These are phyloP conservation scores for Pilasporangium apinafurcum DNA, from an alignment of 352 stramenopile species.

Conservation along the genomic window DNA sequence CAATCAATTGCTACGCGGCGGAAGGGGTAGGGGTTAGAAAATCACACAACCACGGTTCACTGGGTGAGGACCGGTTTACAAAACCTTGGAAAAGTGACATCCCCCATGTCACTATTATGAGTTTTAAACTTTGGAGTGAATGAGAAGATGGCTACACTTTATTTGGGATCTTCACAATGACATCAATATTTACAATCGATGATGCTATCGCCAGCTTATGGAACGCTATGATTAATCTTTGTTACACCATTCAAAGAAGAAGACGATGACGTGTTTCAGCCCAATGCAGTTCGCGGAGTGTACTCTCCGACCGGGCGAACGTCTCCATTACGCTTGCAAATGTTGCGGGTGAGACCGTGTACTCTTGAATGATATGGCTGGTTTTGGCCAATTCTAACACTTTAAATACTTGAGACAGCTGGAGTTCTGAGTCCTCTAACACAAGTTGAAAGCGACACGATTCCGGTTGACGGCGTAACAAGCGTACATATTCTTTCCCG, in stretches of 20 bases:
- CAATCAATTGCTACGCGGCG: slow-evolving; percentile 17
- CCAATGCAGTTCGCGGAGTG: slow-evolving; percentile 4
- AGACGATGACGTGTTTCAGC: neutral
- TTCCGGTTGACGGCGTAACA: slow-evolving; percentile 8
- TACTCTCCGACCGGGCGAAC: slow-evolving; percentile 2
- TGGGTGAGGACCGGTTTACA: neutral
- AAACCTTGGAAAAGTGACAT: neutral
- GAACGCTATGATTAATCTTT: neutral
- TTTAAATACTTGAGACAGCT: slow-evolving; percentile 21
- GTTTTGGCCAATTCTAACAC: slow-evolving; percentile 7
- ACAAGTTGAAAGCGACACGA: slow-evolving; percentile 12
- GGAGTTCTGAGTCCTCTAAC: slow-evolving; percentile 10
- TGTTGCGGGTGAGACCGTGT: slow-evolving; percentile 6
- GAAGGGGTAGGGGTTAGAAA: neutral
- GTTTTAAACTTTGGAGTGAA: too few relatives aligned
- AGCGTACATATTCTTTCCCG: slow-evolving; percentile 5
- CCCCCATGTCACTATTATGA: too few relatives aligned
- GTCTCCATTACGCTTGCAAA: slow-evolving; percentile 9
- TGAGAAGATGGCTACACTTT: too few relatives aligned
- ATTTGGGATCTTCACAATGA: too few relatives aligned
- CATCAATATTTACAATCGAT: too few relatives aligned
- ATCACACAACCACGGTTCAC: neutral
- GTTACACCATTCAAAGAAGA: too few relatives aligned
- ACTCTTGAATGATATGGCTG: slow-evolving; percentile 1
- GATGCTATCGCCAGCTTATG: neutral